Base-by-base conservation (phyloP, 1,284 basidiomycete genomes). In the Cutaneotrichosporon sp. region DNA sequence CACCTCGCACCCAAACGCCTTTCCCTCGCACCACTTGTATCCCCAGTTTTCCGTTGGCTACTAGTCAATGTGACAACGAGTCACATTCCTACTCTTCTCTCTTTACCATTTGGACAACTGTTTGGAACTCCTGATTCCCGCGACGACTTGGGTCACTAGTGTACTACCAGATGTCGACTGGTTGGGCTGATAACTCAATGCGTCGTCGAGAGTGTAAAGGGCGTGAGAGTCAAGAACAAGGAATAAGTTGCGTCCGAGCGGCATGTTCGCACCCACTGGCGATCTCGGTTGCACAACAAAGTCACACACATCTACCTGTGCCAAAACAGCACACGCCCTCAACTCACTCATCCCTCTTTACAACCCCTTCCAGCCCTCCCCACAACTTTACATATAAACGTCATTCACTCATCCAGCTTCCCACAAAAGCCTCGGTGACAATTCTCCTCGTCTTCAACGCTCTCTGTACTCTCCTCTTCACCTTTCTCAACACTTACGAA, bases 401-500 rank as follows among this genome's bases (percentile, higher is more conserved):
- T 16, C 38, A 11, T 36, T 13, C 13, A 9, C 36, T 5, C 42
- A 16, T 46, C 42, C 16, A 18, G 11, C 42, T 46, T 7, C 6
- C 34, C 18, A 36, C 34, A 8, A 36, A 38, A 34, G 34, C 34
- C 14, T 42, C 36, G 6, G 18, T 14, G 13, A 14, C 21, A 36
- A 56, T 42, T 31, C 22, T 56, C 32, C 21, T 56, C 32, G 36
- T 56, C 38, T 22, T 40, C 55, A 30, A 18, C 26, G 36, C 55
- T 22, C 26, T 56, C 55, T 9, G 40, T 34, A 36, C 34, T 14
- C 38, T 40, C 38, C 21, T 56, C 22, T 42, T 56, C 22, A 42
- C 38, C 55, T 26, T 30, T 5, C 36, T 56, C 55, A 56, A 53
- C 30, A 51, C 11, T 26, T 26, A 26, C 50, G 14, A 51, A 26